Base-by-base conservation (phyloP, 2,329 filamentous ascomycete species). In the Chaetomiaceae sp. region DNA sequence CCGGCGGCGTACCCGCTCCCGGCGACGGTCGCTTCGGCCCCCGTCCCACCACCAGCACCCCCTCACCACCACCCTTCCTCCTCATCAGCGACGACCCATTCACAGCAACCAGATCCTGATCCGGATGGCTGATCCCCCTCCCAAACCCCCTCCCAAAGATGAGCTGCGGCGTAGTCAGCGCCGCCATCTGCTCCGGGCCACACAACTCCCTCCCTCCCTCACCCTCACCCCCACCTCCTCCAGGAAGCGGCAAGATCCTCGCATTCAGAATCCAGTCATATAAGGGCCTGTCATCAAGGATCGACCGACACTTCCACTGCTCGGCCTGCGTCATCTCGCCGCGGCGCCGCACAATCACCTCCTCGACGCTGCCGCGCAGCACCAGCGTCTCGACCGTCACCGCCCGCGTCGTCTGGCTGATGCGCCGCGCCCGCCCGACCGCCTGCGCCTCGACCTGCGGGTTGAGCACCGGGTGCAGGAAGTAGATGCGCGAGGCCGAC, bases 381-480 rank as follows among this genome's bases (percentile, higher is more conserved):
- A 96, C 84, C 1, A 96, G 68, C 0, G 89, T 96, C 67, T 96
- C 88, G 0, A 95, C 90, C 8, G 79, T 80, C 0, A 96, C 90
- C 0, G 81, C 78, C 49, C 78, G 83, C 44, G 71, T n/a, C n/a
- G n/a, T 81, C 63, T 96, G 90, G 10, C 88, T 89, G 56, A 96
- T 94, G 11, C 91, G 78, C 55, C 94, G 85, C 0, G 86, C 88
- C 60, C 91, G 83, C 50, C 94, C 95, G 52, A 96, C 88, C 0
- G 91, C 91, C 64, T 97, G 91, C 1, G 86, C 88, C 62, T 95
- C 87, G 1, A 95, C 76, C 53, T 86, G 79, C 0, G 88, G 88
- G 42, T 90, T 86, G 62, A 93, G 84, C 11, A 95, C 87, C 0
- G 91, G 90, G 53, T 85, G 91, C 45, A 95, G 76, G 52, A 97